A percentile compares a stretch with the other conserved stretches of the same genome.
Conservation (phyloP, 176 grass and related monocot genomes). For the Poa pratensis region DNA sequence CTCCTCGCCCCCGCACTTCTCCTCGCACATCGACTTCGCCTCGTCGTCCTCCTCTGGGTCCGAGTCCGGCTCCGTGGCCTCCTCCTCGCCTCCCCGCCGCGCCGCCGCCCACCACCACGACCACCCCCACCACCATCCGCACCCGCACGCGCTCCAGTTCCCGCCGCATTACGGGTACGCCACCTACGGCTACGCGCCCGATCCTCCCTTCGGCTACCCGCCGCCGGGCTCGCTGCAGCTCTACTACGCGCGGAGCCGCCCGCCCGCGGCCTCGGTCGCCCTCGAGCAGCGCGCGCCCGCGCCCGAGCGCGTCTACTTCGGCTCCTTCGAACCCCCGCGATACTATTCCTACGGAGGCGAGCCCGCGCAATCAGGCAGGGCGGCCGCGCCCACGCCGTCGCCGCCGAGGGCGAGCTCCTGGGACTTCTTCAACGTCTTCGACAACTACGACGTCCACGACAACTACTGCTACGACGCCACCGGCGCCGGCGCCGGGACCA, state of each 20-base stretch:
- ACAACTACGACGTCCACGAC: slow-evolving; percentile 57
- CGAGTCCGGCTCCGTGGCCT: slow-evolving; percentile 50
- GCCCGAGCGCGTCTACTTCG: slow-evolving; percentile 59
- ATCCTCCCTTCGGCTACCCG: slow-evolving; percentile 42
- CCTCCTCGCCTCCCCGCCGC: slow-evolving; percentile 43
- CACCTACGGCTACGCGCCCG: slow-evolving; percentile 35
- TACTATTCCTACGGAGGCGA: slow-evolving; percentile 43
- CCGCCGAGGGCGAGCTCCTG: slow-evolving; percentile 76
- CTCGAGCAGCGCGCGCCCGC: slow-evolving; percentile 48
- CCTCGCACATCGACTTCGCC: slow-evolving; percentile 58
- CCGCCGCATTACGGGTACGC: slow-evolving; percentile 28
- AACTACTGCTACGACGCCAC: slow-evolving; percentile 47
- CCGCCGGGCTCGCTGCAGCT: slow-evolving; percentile 46
- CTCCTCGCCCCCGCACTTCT: slow-evolving; percentile 51
- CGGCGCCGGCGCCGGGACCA: background rate
- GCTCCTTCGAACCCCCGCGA: slow-evolving; percentile 45
- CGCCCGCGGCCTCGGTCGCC: slow-evolving; percentile 62
- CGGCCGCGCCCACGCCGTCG: slow-evolving; percentile 49
- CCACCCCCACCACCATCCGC: too few species aligned
- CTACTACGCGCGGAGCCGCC: slow-evolving; percentile 77
- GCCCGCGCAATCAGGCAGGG: background rate
- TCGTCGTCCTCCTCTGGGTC: slow-evolving; percentile 56
- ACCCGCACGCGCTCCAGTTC: background rate
- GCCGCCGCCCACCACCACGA: background rate
- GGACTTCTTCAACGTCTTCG: slow-evolving; percentile 93